Evolutionary conservation across 306 rosid species (phyloP).

Genomic region (Spatholobus suberectus): DNA sequence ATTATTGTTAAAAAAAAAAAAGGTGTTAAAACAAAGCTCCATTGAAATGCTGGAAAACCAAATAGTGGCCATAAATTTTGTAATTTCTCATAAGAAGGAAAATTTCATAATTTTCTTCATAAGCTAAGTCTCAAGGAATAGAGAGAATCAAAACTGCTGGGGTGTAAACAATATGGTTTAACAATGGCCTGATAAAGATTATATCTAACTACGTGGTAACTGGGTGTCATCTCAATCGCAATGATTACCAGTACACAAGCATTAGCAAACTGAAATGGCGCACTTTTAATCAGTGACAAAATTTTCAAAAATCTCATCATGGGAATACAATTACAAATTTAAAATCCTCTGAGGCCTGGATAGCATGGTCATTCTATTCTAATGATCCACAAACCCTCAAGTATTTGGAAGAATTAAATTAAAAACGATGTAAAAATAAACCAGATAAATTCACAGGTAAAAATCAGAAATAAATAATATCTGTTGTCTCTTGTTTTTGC

Average conservation of each 20-base stretch:
- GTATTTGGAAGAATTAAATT: not conserved
- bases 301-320: not conserved
- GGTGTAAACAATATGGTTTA: not conserved
- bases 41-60: not conserved
- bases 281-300: not conserved
- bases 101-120: not conserved
- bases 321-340: not conserved
- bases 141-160: not conserved
- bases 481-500: not conserved
- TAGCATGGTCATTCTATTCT: slow-evolving; percentile 5
- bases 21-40: not conserved
- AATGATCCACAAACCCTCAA: not conserved
- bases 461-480: not conserved
- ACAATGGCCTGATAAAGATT: not conserved
- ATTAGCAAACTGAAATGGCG: not conserved
- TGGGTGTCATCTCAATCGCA: no score
- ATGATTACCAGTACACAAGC: not conserved
- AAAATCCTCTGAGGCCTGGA: not conserved
- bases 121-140: not conserved
- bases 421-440: not conserved
- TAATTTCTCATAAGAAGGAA: not conserved
- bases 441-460: not conserved
- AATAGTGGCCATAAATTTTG: not conserved
- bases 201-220: not conserved
- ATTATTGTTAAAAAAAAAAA: not conserved